Evolutionary conservation across 2,329 filamentous ascomycete species (phyloP).

Genomic region (Diaporthe australafricana): DNA sequence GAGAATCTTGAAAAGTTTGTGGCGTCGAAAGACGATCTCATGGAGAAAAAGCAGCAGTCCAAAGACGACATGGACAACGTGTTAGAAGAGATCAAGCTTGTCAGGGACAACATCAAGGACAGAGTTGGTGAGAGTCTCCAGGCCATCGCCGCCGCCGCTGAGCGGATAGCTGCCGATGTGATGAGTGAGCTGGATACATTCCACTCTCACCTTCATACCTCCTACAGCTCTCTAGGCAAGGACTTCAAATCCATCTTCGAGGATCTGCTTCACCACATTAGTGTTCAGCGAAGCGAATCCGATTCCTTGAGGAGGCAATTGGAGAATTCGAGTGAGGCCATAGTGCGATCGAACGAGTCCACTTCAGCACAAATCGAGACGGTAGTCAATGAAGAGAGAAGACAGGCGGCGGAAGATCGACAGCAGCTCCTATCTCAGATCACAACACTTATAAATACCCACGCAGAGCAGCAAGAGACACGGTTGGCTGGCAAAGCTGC

Average conservation of each 20-base stretch:
- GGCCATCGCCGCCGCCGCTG: constrained; percentile 84
- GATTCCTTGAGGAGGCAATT: constrained; percentile 79
- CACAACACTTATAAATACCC: constrained; percentile 78
- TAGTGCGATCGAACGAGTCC: constrained; percentile 75
- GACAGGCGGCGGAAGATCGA: constrained; percentile 78
- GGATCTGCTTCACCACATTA: constrained; percentile 79
- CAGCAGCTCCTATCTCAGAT: constrained; percentile 82
- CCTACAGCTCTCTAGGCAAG: constrained; percentile 84
- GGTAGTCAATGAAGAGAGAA: constrained; percentile 80
- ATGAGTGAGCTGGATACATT: constrained; percentile 87
- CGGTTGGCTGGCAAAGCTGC: constrained; percentile 75
- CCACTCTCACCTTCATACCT: constrained; percentile 83
- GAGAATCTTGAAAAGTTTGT: constrained; percentile 76
- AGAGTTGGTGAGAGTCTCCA: constrained; percentile 87
- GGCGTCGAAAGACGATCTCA: constrained; percentile 74
- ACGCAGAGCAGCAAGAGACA: constrained; percentile 78
- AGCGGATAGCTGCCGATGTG: constrained; percentile 90
- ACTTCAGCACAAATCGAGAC: constrained; percentile 76
- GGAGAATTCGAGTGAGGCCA: constrained; percentile 73
- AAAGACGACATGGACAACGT: constrained; percentile 91
- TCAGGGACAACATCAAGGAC: constrained; percentile 88
- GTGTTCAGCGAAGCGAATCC: constrained; percentile 81
- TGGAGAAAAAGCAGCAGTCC: constrained; percentile 74
- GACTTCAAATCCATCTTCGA: constrained; percentile 92
- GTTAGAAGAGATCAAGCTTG: constrained; percentile 89